phyloP scores from a whole-genome alignment of 805 yeast genomes.

The Lachancea lanzarotensis region DNA sequence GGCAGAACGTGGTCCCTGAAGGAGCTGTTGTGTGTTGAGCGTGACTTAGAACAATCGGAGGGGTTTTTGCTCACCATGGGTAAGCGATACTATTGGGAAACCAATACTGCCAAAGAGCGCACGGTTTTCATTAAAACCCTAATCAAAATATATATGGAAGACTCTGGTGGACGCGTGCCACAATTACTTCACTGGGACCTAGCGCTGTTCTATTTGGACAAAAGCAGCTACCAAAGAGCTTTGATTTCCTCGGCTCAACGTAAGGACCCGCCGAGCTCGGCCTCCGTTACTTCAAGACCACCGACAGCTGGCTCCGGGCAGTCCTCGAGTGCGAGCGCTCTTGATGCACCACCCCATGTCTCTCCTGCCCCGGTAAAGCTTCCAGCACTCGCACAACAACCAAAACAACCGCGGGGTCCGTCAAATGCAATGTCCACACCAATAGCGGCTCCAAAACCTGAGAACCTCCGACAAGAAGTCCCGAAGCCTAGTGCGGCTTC shows the following conservation, averaged over 20 bases:
- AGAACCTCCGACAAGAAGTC: not conserved
- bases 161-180: slow-evolving; percentile 51
- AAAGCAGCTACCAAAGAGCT: slow-evolving; percentile 33
- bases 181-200: slow-evolving; percentile 47
- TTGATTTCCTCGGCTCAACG: slow-evolving; percentile 8
- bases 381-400: not conserved
- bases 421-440: not conserved
- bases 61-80: slow-evolving; percentile 59
- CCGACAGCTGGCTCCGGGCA: not conserved
- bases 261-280: not conserved
- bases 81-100: slow-evolving; percentile 81
- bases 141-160: slow-evolving; percentile 47
- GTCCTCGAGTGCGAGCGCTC: not conserved
- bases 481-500: not conserved
- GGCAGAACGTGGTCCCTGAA: slow-evolving; percentile 90
- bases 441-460: not conserved
- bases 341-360: not conserved
- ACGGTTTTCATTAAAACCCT: slow-evolving; percentile 50
- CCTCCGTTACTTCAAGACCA: not conserved
- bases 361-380: slow-evolving; percentile 1
- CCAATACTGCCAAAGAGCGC: slow-evolving; percentile 50
- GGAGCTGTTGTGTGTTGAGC: slow-evolving; percentile 53
- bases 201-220: slow-evolving; percentile 35
- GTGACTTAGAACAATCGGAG: slow-evolving; percentile 45
- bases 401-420: not conserved